These are phyloP conservation scores for Aspergillus udagawae DNA, from an alignment of 2,329 filamentous ascomycete species.

Conservation along the genomic window DNA sequence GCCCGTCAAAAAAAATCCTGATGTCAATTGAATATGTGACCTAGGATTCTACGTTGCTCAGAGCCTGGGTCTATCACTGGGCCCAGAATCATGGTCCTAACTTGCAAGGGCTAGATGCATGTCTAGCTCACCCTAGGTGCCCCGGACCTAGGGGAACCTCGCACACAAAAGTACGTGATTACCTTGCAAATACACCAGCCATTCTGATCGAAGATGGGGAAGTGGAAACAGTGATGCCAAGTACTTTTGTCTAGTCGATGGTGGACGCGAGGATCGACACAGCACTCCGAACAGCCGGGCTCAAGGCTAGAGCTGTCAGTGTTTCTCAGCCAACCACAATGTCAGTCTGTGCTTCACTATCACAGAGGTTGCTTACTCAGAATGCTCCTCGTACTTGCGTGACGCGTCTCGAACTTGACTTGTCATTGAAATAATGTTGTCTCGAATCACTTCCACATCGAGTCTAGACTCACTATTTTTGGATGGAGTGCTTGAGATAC, in stretches of 20 bases:
- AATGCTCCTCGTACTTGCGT: not conserved
- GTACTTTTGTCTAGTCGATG: conserved; percentile 6
- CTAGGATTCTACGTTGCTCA: not conserved
- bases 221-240: not conserved
- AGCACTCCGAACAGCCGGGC: not conserved
- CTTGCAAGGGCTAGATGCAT: not conserved
- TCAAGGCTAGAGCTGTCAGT: not conserved
- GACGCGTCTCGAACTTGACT: not conserved
- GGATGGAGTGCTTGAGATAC: not conserved
- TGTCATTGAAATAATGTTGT: not conserved
- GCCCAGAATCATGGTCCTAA: not conserved
- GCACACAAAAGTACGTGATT: not conserved
- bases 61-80: not conserved
- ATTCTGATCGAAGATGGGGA: not conserved
- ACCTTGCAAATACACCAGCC: not conserved
- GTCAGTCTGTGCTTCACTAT: not conserved
- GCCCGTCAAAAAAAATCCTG: not conserved
- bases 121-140: not conserved
- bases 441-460: not conserved
- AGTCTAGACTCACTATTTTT: conserved; percentile 1
- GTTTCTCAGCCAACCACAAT: not conserved
- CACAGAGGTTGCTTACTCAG: not conserved
- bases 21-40: not conserved
- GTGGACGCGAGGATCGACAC: not conserved
- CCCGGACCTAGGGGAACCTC: not conserved